Evolutionary conservation across 371 early-diverging fungal species (phyloP), one percentile per base, ranked within the genome.

Genomic region (Mucor racemosus): DNA sequence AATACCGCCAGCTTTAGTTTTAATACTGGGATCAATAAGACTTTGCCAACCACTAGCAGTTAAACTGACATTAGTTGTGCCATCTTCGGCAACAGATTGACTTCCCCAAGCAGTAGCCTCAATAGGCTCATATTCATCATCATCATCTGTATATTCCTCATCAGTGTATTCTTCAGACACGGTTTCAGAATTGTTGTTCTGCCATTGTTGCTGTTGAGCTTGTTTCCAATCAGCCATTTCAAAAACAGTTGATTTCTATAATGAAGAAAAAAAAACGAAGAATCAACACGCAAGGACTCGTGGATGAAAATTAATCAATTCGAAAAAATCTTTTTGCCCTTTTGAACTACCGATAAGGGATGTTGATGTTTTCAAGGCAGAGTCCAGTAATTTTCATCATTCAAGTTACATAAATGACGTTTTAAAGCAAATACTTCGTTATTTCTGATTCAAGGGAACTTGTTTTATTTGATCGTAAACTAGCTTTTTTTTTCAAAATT

Each of bases 21-120:
- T 77, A 42, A 75, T 71, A 31, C 64, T 75, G 8, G 81, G 81
- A 67, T 84, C 84, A 35, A 76, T 68, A 14, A 84, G 68, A 5
- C 75, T 64, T 15, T 64, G 59, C 84, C 84, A 84, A 15, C 72
- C 79, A n/a, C 58, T 64, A 44, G 57, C 60, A n/a, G 65, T 64
- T 14, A 79, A 62, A 36, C 66, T 73, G 17, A 76, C 59, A 31
- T 76, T 67, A 5, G 75, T 70, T 7, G 75, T 65, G 14, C 73
- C 75, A 15, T 53, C 36, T 10, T 11, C 15, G 53, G 33, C 17
- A 6, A 19, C 26, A 5, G 31, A 36, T 55, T 60, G 60, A 34
- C 21, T 40, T 8, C 66, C 66, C 66, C 66, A 66, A 13, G 42
- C 42, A 26, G 55, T 55, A 2, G 42, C 40, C 8, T 58, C 55